Evolutionary conservation across 768 basidiomycete species (phyloP).

Genomic region (Russula lepida): DNA sequence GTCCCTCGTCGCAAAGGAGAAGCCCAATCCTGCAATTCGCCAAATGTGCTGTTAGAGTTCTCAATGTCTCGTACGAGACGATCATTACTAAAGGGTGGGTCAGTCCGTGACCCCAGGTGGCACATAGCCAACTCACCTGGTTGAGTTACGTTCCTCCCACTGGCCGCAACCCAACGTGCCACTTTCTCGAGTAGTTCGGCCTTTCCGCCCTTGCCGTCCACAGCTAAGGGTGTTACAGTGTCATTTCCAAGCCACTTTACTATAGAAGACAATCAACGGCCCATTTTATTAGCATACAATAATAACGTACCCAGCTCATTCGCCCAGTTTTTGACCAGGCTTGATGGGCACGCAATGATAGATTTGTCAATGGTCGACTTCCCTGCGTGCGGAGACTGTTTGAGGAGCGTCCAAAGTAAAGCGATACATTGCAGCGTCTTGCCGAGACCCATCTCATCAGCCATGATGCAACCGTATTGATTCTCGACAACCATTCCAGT

Average conservation of each 20-base stretch:
- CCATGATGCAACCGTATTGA: slow-evolving; percentile 97
- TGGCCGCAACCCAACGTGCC: slow-evolving; percentile 81
- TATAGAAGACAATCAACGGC: slow-evolving; percentile 36
- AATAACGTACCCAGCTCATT: slow-evolving; percentile 73
- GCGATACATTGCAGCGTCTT: slow-evolving; percentile 97
- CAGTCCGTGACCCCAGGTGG: not conserved
- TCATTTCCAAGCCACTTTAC: slow-evolving; percentile 95
- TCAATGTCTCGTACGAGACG: slow-evolving; percentile 93
- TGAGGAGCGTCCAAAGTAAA: slow-evolving; percentile 88
- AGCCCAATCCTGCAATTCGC: slow-evolving; percentile 79
- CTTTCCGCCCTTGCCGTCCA: slow-evolving; percentile 91
- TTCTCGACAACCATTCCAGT: slow-evolving; percentile 90
- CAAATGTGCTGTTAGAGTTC: slow-evolving; percentile 69
- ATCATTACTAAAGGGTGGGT: slow-evolving; percentile 69
- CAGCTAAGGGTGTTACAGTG: slow-evolving; percentile 70
- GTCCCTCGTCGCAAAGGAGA: slow-evolving; percentile 95
- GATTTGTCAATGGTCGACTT: slow-evolving; percentile 92
- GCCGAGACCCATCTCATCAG: slow-evolving; percentile 98
- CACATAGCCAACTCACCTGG: slow-evolving; percentile 49
- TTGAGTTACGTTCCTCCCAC: slow-evolving; percentile 82
- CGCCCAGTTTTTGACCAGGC: slow-evolving; percentile 97
- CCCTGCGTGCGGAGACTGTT: slow-evolving; percentile 84
- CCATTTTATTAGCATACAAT: not conserved
- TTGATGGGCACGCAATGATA: slow-evolving; percentile 95
- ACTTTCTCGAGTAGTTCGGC: slow-evolving; percentile 72